Percentiles rank a stretch among this genome's conserved stretches.
Evolutionary conservation across 352 stramenopile genomes (phyloP).

Genomic region (Phytophthora pistaciae): DNA sequence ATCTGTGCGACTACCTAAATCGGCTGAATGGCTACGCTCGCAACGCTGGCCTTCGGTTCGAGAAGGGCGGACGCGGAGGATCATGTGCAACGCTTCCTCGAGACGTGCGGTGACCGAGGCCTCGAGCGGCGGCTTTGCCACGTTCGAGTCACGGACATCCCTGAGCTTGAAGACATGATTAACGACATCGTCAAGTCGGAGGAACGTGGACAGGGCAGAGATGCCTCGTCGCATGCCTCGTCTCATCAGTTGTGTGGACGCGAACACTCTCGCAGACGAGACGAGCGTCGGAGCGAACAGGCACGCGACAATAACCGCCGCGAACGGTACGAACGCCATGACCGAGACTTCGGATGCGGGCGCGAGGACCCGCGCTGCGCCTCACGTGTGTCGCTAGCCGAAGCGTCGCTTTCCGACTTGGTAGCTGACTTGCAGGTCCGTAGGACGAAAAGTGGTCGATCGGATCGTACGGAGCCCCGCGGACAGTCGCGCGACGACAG

Average conservation of each 20-base stretch:
- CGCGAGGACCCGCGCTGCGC: no score
- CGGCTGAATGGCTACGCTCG: background rate
- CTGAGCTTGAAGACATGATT: background rate
- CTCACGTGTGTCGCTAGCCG: no score
- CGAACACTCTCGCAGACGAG: background rate
- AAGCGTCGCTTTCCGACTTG: no score
- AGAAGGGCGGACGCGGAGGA: background rate
- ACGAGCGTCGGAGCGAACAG: background rate
- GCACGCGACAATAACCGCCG: no score
- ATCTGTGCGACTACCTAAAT: slow-evolving; percentile 12
- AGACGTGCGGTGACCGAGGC: background rate
- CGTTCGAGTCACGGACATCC: background rate
- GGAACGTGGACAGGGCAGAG: background rate
- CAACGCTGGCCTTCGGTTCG: background rate
- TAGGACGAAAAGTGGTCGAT: no score
- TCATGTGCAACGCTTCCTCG: background rate
- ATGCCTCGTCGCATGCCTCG: background rate
- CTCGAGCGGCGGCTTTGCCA: background rate
- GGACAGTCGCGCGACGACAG: no score
- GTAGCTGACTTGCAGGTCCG: no score
- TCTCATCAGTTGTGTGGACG: background rate
- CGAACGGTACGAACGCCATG: no score
- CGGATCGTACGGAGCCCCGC: no score
- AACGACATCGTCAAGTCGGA: background rate
- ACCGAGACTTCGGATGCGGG: no score